Evolutionary conservation across 2,329 filamentous ascomycete genomes (phyloP).

Genomic region (Camillea tinctor): DNA sequence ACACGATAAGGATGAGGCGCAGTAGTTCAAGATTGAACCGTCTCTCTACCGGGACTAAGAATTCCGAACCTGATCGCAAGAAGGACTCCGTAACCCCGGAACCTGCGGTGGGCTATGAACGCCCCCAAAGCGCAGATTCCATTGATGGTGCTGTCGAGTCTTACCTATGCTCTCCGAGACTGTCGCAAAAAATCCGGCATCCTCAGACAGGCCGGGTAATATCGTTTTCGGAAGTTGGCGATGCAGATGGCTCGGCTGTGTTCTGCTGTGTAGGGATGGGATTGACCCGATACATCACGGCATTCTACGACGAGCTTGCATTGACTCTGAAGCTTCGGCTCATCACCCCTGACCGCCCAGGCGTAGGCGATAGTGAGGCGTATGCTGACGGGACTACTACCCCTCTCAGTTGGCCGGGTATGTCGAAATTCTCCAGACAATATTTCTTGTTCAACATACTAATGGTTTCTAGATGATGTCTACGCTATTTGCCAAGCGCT

Average conservation of each 20-base stretch:
- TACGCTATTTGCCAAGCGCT: constrained; percentile 89
- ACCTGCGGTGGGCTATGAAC: constrained; percentile 60
- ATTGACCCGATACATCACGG: constrained; percentile 89
- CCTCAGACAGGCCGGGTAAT: constrained; percentile 84
- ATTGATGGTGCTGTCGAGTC: constrained; percentile 84
- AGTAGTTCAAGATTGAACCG: constrained; percentile 60
- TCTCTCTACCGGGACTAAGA: constrained; percentile 48
- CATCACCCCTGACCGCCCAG: constrained; percentile 91
- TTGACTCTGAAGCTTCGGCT: constrained; percentile 82
- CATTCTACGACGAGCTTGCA: constrained; percentile 95
- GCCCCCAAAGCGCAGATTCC: constrained; percentile 78
- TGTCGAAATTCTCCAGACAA: constrained; percentile 33
- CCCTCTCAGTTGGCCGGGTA: constrained; percentile 91
- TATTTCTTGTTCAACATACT: constrained; percentile 19
- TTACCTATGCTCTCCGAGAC: constrained; percentile 77
- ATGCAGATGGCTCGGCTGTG: constrained; percentile 85
- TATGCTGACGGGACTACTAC: constrained; percentile 80
- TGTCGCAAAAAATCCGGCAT: constrained; percentile 86
- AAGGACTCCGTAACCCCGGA: constrained; percentile 34
- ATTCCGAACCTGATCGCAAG: constrained; percentile 25
- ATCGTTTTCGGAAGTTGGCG: constrained; percentile 94
- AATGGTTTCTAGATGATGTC: constrained; percentile 63
- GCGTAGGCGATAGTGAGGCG: constrained; percentile 86
- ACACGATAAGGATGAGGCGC: constrained; percentile 48
- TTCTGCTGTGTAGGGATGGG: constrained; percentile 99